Base-by-base conservation (phyloP, 257 asterid genomes). In the Agastache rugosa region DNA sequence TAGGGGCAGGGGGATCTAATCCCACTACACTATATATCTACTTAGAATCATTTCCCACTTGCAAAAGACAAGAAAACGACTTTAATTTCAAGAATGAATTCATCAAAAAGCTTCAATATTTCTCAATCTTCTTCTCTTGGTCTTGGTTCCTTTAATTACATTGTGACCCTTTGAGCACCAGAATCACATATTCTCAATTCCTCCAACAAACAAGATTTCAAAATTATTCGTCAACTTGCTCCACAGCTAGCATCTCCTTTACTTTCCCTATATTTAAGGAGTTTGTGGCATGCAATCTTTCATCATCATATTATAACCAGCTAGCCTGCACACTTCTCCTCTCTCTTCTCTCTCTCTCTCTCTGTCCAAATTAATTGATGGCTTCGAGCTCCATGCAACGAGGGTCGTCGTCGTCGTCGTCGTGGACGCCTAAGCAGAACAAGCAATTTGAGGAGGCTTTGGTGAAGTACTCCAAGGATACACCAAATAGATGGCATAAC, bases 1-100 rank as follows among this genome's bases (percentile, higher is more conserved):
- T n/a, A n/a, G n/a, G n/a, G n/a, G n/a, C n/a, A n/a, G 80, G 55
- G 63, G 89, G 80, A 91, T 87, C 84, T 84, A 89, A 87, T 89
- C 90, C 88, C 87, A 74, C 87, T 80, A n/a, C 87, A 73, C 88
- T 79, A 87, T 81, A 83, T 85, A 82, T 81, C 88, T 82, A 79
- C 74, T 59, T 44, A 54, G 63, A 58, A 72, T 81, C n/a, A n/a
- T n/a, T n/a, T n/a, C 80, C 91, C 87, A 86, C 96, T 58, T 74
- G 71, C 71, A 79, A 76, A 83, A 76, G 78, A 79, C 82, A 75
- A 82, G 85, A 87, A 82, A 83, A 78, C 20, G 87, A 86, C 87
- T 67, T 81, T n/a, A n/a, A n/a, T n/a, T 74, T 82, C 81, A 81
- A 67, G 78, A 77, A 77, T 77, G 81, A 6, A 44, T 44, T 44